A percentile compares a stretch with the other conserved stretches of the same genome.
phyloP scores from a whole-genome alignment of 495 filamentous ascomycete genomes.

The Xylaria scruposa region DNA sequence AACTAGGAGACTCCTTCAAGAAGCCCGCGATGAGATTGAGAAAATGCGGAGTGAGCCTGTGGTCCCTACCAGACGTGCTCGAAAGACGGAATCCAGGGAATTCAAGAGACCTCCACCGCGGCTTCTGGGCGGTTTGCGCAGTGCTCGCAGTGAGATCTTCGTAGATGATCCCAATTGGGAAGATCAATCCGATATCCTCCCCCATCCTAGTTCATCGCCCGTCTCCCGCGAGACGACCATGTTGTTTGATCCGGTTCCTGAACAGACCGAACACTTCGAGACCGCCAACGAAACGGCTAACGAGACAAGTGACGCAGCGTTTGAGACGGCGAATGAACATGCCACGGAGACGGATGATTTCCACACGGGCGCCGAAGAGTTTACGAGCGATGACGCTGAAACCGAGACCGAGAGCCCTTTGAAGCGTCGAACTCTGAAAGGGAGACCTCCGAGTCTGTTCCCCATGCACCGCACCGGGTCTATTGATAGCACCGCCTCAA shows the following conservation, averaged over 20 bases:
- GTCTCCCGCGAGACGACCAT: slow-evolving; percentile 41
- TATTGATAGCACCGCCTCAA: slow-evolving; percentile 88
- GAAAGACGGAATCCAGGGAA: slow-evolving; percentile 72
- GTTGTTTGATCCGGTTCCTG: slow-evolving; percentile 44
- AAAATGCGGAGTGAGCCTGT: slow-evolving; percentile 67
- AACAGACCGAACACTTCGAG: slow-evolving; percentile 71
- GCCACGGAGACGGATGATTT: slow-evolving; percentile 92
- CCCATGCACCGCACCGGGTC: slow-evolving; percentile 60
- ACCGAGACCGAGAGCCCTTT: slow-evolving; percentile 84
- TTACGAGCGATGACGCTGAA: slow-evolving; percentile 77
- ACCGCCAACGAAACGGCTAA: slow-evolving; percentile 85
- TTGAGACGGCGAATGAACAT: slow-evolving; percentile 84
- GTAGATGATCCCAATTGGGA: slow-evolving; percentile 89
- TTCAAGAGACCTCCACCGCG: slow-evolving; percentile 71
- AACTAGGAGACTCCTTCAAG: slow-evolving; percentile 92
- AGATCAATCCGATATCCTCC: slow-evolving; percentile 59
- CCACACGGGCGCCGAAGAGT: slow-evolving; percentile 86
- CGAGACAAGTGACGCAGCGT: slow-evolving; percentile 83
- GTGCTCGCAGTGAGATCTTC: slow-evolving; percentile 75
- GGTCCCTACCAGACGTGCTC: slow-evolving; percentile 62
- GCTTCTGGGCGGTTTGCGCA: slow-evolving; percentile 79
- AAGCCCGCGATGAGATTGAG: slow-evolving; percentile 93
- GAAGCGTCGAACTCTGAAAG: slow-evolving; percentile 49
- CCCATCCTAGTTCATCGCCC: slow-evolving; percentile 38
- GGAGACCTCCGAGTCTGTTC: slow-evolving; percentile 41